Conservation (phyloP, 202 grass and related monocot genomes). For the Schoenoplectus triqueter region DNA sequence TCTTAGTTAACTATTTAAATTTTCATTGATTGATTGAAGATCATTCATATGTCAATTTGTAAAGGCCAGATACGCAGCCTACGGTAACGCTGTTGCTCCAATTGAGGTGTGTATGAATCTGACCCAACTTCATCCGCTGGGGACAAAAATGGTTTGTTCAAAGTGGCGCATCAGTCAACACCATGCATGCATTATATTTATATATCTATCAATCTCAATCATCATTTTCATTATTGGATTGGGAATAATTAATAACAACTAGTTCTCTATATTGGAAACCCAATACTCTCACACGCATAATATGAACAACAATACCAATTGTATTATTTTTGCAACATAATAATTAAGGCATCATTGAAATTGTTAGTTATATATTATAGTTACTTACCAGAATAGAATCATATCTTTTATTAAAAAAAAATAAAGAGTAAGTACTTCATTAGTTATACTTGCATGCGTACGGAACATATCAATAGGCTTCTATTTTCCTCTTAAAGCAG, state of each 20-base stretch:
- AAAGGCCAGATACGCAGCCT: not conserved
- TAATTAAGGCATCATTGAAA: no score
- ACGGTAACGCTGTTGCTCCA: not conserved
- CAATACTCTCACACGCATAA: no score
- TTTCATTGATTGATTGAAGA: not conserved
- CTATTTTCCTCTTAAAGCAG: not conserved
- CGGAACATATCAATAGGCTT: no score
- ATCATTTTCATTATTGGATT: not conserved
- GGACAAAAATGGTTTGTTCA: constrained; percentile 6
- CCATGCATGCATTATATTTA: not conserved
- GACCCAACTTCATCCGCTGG: not conserved
- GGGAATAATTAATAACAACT: not conserved
- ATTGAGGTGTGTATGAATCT: constrained; percentile 9
- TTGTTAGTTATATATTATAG: no score
- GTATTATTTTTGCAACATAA: no score
- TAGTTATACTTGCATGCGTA: no score
- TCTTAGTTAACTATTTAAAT: not conserved
- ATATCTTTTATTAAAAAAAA: no score
- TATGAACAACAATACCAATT: no score
- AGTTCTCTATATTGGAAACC: not conserved
- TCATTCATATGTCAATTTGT: not conserved
- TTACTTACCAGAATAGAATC: no score
- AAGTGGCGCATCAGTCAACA: constrained; percentile 9
- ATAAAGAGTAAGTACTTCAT: no score
- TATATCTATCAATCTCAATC: not conserved